These are phyloP conservation scores for Begonia fuchsioides DNA, from an alignment of 306 rosid genomes.

Conservation along the genomic window DNA sequence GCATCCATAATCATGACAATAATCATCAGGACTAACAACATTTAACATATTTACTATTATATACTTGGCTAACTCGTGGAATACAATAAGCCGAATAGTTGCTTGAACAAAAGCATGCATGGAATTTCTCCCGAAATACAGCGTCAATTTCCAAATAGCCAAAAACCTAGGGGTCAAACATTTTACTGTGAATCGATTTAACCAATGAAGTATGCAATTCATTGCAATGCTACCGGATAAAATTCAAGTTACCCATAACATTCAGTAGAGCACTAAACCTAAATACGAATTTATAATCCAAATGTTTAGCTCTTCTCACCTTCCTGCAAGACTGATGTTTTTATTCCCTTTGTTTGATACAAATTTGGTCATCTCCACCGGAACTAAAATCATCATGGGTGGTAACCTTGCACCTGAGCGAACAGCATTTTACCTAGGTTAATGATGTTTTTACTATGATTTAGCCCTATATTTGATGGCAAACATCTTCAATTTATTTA, in stretches of 20 bases:
- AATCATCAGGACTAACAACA: too few species aligned
- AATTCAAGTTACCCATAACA: too few species aligned
- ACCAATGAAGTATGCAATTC: too few species aligned
- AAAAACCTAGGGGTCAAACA: too few species aligned
- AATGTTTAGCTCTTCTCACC: slow-evolving; percentile 34
- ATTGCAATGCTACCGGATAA: too few species aligned
- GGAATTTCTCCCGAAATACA: not conserved
- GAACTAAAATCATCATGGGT: slow-evolving; percentile 40
- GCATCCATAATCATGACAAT: slow-evolving; percentile 1
- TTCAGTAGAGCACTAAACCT: too few species aligned
- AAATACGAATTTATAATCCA: too few species aligned
- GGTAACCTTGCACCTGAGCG: slow-evolving; percentile 66
- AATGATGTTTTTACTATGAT: too few species aligned
- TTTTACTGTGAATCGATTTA: too few species aligned
- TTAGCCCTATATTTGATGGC: too few species aligned
- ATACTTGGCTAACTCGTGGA: slow-evolving; percentile 7
- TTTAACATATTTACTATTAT: slow-evolving; percentile 6
- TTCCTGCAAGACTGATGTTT: slow-evolving; percentile 56
- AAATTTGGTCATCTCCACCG: slow-evolving; percentile 33
- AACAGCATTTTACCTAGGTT: not conserved
- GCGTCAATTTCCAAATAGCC: not conserved
- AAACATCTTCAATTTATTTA: too few species aligned
- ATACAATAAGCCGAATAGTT: not conserved
- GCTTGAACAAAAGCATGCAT: not conserved
- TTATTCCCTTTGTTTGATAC: slow-evolving; percentile 36